Percentiles rank a stretch among this genome's conserved stretches.
phyloP scores from a whole-genome alignment of 345 rosid species.

The Eucalyptus pauciflora region DNA sequence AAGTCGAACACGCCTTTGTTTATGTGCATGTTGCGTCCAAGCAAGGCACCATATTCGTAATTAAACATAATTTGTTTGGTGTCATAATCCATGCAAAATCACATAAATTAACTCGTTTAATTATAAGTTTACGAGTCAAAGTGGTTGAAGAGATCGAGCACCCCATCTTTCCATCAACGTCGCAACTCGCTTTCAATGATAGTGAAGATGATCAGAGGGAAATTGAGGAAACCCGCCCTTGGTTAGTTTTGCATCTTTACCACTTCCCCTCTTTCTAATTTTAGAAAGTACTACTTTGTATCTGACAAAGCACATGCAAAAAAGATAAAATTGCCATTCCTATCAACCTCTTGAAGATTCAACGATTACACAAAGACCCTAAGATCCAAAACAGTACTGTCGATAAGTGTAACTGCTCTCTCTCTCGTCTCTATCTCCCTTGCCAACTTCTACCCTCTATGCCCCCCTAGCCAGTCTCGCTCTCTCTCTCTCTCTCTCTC shows the following conservation, averaged over 20 bases:
- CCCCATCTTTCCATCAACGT: neutral
- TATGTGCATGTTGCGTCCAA: neutral
- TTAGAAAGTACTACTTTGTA: neutral
- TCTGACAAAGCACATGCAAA: neutral
- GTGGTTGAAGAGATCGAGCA: neutral
- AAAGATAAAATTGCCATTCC: neutral
- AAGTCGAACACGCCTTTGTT: neutral
- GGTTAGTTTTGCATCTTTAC: neutral
- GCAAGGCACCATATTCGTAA: neutral
- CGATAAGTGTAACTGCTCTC: neutral
- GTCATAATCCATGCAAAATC: neutral
- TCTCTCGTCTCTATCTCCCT: no score
- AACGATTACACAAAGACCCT: neutral
- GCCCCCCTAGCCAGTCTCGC: no score
- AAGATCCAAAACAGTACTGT: neutral
- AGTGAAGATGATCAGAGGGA: neutral
- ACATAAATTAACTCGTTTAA: neutral
- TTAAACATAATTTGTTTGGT: neutral
- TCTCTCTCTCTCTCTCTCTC: neutral
- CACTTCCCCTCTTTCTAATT: neutral
- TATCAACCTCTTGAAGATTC: neutral
- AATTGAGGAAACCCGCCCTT: neutral
- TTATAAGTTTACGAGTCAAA: neutral
- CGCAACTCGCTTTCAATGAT: neutral
- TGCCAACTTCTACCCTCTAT: no score